A percentile compares a stretch with the other conserved stretches of the same genome.
phyloP scores from a whole-genome alignment of 2,329 filamentous ascomycete genomes.

The Phyllosticta ampelicida region DNA sequence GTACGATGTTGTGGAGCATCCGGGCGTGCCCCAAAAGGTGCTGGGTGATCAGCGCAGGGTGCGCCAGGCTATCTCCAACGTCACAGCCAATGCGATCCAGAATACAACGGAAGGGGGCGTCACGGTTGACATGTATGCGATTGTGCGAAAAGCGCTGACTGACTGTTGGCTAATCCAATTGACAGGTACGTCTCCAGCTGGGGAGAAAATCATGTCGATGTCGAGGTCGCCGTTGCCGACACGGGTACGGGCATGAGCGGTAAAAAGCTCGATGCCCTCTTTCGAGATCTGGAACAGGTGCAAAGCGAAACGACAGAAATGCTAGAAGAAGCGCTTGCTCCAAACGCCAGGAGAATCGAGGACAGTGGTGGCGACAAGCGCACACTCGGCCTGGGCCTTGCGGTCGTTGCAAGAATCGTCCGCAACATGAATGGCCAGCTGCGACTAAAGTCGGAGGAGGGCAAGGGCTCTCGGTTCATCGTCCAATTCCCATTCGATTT shows the following conservation, averaged over 20 bases:
- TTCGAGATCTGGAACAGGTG: constrained; percentile 57
- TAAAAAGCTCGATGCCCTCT: constrained; percentile 47
- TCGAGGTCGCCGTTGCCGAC: constrained; percentile 69
- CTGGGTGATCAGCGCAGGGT: constrained; percentile 70
- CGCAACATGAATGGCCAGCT: constrained; percentile 87
- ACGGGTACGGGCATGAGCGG: constrained; percentile 56
- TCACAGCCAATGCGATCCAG: constrained; percentile 76
- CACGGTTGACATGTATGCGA: constrained; percentile 47
- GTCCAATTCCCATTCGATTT: constrained; percentile 67
- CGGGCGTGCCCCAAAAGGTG: constrained; percentile 58
- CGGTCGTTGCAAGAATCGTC: constrained; percentile 74
- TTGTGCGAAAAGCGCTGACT: background rate
- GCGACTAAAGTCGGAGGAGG: constrained; percentile 70
- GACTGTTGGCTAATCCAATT: background rate
- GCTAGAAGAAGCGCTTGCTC: constrained; percentile 23
- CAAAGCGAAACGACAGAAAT: constrained; percentile 31
- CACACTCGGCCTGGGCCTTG: constrained; percentile 70
- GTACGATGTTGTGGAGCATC: constrained; percentile 57
- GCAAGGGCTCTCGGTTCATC: constrained; percentile 72
- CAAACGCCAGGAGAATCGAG: constrained; percentile 22
- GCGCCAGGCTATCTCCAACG: constrained; percentile 72
- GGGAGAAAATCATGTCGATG: constrained; percentile 43
- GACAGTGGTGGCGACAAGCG: constrained; percentile 25
- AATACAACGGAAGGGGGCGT: constrained; percentile 60
- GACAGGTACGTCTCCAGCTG: constrained; percentile 44